Percentiles rank a stretch among this genome's conserved stretches.
phyloP scores from a whole-genome alignment of 441 rosid genomes.

The Adansonia grandidieri region DNA sequence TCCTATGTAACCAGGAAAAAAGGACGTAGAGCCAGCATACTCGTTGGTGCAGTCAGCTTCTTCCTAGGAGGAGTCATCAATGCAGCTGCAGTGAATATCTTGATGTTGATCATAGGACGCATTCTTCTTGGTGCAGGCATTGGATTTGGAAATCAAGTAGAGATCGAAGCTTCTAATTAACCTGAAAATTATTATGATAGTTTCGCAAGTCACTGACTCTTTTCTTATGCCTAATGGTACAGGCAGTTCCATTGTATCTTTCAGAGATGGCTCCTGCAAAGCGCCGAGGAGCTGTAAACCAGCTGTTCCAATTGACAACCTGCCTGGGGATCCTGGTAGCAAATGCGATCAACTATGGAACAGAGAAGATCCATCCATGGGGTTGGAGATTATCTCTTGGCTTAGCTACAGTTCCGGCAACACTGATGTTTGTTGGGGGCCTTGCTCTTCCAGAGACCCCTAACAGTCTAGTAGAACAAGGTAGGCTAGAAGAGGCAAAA shows the following conservation, averaged over 20 bases:
- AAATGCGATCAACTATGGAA: constrained; percentile 63
- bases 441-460: constrained; percentile 81
- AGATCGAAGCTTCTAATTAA: not conserved
- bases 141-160: constrained; percentile 84
- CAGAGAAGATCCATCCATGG: constrained; percentile 79
- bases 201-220: not conserved
- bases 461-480: constrained; percentile 86
- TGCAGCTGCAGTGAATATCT: constrained; percentile 66
- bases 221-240: constrained; percentile 14
- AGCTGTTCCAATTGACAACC: constrained; percentile 81
- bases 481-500: constrained; percentile 66
- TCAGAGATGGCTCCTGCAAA: constrained; percentile 94
- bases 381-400: constrained; percentile 93
- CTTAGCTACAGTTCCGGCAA: constrained; percentile 72
- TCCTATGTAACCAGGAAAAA: constrained; percentile 62
- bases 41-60: constrained; percentile 73
- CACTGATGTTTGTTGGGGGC: constrained; percentile 77
- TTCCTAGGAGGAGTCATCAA: constrained; percentile 72
- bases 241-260: constrained; percentile 85
- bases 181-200: not conserved
- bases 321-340: constrained; percentile 78
- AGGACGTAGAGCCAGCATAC: constrained; percentile 69
- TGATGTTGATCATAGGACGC: constrained; percentile 71
- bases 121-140: constrained; percentile 76
- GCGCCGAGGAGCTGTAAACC: constrained; percentile 78